Evolutionary conservation across 495 filamentous ascomycete species (phyloP).

Genomic region (Xylaria nigripes): DNA sequence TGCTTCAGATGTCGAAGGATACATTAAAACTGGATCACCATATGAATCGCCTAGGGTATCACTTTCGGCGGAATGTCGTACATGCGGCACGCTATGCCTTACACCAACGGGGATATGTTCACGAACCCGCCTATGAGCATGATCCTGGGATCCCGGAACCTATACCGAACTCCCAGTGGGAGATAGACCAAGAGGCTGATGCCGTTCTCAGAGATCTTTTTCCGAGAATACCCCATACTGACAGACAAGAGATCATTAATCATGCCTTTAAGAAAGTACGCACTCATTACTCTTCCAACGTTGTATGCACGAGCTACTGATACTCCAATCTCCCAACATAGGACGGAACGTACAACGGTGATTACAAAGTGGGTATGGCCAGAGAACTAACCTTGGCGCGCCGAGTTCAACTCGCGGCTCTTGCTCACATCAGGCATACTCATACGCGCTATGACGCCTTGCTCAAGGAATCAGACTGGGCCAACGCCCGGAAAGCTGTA

Average conservation of each 20-base stretch:
- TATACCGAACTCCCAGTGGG: conserved; percentile 49
- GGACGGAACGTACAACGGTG: conserved; percentile 23
- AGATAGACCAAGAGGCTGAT: conserved; percentile 64
- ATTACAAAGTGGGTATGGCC: conserved; percentile 55
- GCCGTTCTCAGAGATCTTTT: conserved; percentile 73
- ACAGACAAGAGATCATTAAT: conserved; percentile 66
- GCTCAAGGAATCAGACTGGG: conserved; percentile 53
- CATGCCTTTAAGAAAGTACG: conserved; percentile 78
- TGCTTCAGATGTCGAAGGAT: conserved; percentile 12
- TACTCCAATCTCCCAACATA: conserved; percentile 3
- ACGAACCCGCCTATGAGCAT: conserved; percentile 7
- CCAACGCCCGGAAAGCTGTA: conserved; percentile 61
- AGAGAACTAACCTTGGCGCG: conserved; percentile 57
- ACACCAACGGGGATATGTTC: conserved; percentile 14
- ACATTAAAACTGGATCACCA: conserved; percentile 36
- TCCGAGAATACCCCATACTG: conserved; percentile 72
- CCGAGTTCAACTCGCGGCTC: conserved; percentile 72
- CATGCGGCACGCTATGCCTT: conserved; percentile 38
- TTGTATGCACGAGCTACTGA: conserved; percentile 1
- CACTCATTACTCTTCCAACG: background rate
- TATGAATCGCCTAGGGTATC: conserved; percentile 71
- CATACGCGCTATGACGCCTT: conserved; percentile 83
- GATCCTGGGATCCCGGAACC: conserved; percentile 36
- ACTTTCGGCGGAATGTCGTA: conserved; percentile 50
- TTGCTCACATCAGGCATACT: conserved; percentile 76